Evolutionary conservation across 2,329 filamentous ascomycete species (phyloP).

Genomic region (Proliferodiscus dingleyae): DNA sequence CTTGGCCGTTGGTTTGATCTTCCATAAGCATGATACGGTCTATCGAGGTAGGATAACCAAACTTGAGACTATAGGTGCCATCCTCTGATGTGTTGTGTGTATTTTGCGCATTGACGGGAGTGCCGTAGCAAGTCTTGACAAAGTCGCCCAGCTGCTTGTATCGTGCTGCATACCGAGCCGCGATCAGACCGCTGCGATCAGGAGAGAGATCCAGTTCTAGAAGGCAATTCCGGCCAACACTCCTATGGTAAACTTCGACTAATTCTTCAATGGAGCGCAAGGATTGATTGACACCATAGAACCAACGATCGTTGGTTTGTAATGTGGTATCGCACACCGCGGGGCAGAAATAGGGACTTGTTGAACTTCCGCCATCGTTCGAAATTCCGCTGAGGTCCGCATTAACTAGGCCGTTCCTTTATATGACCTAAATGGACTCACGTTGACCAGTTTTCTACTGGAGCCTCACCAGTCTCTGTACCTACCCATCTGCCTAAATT

Average conservation of each 20-base stretch:
- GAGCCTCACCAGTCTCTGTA: conserved; percentile 20
- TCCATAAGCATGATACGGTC: conserved; percentile 28
- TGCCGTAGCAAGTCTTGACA: conserved; percentile 11
- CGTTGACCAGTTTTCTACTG: conserved; percentile 26
- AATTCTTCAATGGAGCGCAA: conserved; percentile 22
- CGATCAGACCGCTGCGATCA: conserved; percentile 24
- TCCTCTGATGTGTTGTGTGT: background rate
- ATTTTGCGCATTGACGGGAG: conserved; percentile 4
- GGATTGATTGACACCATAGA: conserved; percentile 22
- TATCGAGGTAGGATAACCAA: conserved; percentile 16
- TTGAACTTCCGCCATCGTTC: conserved; percentile 22
- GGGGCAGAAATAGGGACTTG: conserved; percentile 22
- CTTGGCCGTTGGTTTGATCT: conserved; percentile 25
- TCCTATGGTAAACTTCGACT: conserved; percentile 25
- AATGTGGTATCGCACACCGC: conserved; percentile 26
- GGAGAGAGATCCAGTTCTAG: conserved; percentile 25
- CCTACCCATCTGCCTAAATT: conserved; percentile 23
- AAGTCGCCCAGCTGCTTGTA: conserved; percentile 27
- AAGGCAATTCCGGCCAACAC: conserved; percentile 26
- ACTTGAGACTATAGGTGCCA: conserved; percentile 7
- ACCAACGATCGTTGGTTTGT: conserved; percentile 24
- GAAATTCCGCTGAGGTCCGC: background rate
- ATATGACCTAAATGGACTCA: conserved; percentile 1
- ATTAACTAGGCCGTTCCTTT: background rate
- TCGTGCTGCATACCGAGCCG: conserved; percentile 19